phyloP scores from a whole-genome alignment of 208 protist species.

The Angomonas deanei region DNA sequence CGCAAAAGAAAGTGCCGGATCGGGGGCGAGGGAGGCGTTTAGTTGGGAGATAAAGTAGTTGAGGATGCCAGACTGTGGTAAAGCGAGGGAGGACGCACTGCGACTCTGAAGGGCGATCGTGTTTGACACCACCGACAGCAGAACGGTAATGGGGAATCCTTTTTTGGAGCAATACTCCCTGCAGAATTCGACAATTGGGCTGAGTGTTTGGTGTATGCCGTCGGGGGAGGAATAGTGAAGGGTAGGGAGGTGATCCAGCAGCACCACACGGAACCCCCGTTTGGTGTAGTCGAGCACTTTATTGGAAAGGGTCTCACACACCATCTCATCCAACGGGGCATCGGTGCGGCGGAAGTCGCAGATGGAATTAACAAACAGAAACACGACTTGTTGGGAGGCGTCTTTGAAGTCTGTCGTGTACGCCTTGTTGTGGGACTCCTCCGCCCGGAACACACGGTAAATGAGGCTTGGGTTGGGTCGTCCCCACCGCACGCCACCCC shows the following conservation, averaged over 20 bases:
- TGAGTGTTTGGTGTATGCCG: conserved; percentile 29
- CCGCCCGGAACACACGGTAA: conserved; percentile 54
- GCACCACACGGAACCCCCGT: conserved; percentile 65
- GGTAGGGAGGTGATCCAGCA: conserved; percentile 72
- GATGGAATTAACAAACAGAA: conserved; percentile 64
- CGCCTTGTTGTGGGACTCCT: conserved; percentile 10
- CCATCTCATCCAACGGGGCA: background rate
- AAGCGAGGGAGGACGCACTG: conserved; percentile 39
- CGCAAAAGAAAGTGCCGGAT: conserved; percentile 36
- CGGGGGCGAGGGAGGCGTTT: conserved; percentile 60
- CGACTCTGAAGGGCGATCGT: conserved; percentile 33
- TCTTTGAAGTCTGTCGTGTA: conserved; percentile 39
- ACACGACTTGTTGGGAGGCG: conserved; percentile 44
- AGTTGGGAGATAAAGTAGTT: conserved; percentile 55
- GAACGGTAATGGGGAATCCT: conserved; percentile 36
- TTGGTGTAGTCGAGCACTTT: conserved; percentile 29
- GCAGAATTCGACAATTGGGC: conserved; percentile 37
- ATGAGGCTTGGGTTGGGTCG: conserved; percentile 61
- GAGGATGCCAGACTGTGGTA: conserved; percentile 54
- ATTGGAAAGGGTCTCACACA: conserved; percentile 7
- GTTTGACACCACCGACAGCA: conserved; percentile 74
- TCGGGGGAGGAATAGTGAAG: conserved; percentile 69
- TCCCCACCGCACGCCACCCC: conserved; percentile 34
- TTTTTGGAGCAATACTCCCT: conserved; percentile 15
- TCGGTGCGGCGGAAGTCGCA: conserved; percentile 8